phyloP scores from a whole-genome alignment of 495 filamentous ascomycete species.

The Aspergillus heteromorphus region DNA sequence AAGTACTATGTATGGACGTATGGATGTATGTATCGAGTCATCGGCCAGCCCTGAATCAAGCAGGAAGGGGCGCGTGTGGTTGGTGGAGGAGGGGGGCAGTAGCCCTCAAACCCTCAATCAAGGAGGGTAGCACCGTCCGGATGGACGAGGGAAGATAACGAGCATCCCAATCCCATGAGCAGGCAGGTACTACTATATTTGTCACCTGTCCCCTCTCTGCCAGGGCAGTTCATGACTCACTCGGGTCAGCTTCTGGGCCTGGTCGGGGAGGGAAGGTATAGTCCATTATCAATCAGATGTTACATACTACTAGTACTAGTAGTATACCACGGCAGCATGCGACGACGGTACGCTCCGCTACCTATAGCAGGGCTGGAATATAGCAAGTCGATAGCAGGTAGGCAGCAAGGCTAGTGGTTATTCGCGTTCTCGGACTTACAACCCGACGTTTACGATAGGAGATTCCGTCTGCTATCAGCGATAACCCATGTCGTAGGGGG shows the following conservation, averaged over 20 bases:
- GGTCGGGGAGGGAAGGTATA: neutral
- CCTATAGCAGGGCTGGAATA: neutral
- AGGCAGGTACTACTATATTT: slow-evolving; percentile 28
- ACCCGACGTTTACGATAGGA: neutral
- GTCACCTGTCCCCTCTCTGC: slow-evolving; percentile 32
- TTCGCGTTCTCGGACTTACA: neutral
- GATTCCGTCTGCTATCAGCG: neutral
- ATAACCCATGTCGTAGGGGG: neutral
- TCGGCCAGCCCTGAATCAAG: neutral
- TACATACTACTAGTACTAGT: too few relatives aligned
- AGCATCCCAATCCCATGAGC: slow-evolving; percentile 27
- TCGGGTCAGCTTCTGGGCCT: slow-evolving; percentile 11
- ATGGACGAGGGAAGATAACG: slow-evolving; percentile 18
- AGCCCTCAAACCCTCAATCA: slow-evolving; percentile 9
- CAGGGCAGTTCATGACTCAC: slow-evolving; percentile 34
- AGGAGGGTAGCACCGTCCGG: slow-evolving; percentile 23
- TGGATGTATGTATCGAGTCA: too few relatives aligned
- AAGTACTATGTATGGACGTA: too few relatives aligned
- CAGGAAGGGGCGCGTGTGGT: slow-evolving; percentile 1
- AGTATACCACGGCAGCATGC: too few relatives aligned
- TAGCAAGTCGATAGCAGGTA: too few relatives aligned
- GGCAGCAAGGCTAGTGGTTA: neutral
- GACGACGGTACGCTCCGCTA: neutral
- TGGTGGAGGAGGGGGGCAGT: slow-evolving; percentile 9
- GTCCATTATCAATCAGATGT: slow-evolving; percentile 9